Base-by-base conservation (phyloP, 495 filamentous ascomycete genomes). In the Lasiosphaeris hirsuta region DNA sequence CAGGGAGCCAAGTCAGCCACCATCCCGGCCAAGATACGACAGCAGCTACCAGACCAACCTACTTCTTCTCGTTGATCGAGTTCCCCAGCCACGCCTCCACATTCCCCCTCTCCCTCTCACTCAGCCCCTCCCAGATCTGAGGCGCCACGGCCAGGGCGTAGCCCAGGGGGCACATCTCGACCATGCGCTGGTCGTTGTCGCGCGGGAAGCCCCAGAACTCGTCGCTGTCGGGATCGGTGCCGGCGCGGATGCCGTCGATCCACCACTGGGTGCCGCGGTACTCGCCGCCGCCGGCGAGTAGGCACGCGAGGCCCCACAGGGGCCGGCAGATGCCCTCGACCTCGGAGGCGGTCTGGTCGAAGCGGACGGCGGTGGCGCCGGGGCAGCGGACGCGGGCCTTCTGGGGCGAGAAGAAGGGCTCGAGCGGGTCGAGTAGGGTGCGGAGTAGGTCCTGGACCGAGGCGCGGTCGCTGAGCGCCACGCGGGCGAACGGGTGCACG, bases 151-250 rank as follows among this genome's bases (percentile, higher is more conserved):
- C 84, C 56, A 89, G 68, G 36, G 85, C 79, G 55, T 80, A 89
- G 0, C 76, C 76, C 66, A 91, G 77, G 10, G 88, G 87, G 63
- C 86, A 90, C 81, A 90, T 89, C 67, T 90, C 89, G 15, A 90
- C 88, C 87, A 90, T 91, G n/a, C 88, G 75, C 75, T 91, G 87
- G 60, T 91, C 88, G 53, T 84, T 80, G 64, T 89, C 86, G 59
- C 84, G 76, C 51, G 86, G 84, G 38, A 81, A 80, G 5, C 87
- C 87, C 87, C 88, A 92, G 63, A 83, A 91, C 72, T 90, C 87
- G 0, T 78, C 72, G 58, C 75, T 76, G 39, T 79, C 72, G 1
- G 86, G 85, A 55, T 91, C 82, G 0, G 86, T 89, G 0, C 87
- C 88, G 15, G 82, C 78, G 40, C 79, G 81, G 40, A 91, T 75